These are phyloP conservation scores for Cyclotella baltica DNA, from an alignment of 108 stramenopile species.

Conservation along the genomic window DNA sequence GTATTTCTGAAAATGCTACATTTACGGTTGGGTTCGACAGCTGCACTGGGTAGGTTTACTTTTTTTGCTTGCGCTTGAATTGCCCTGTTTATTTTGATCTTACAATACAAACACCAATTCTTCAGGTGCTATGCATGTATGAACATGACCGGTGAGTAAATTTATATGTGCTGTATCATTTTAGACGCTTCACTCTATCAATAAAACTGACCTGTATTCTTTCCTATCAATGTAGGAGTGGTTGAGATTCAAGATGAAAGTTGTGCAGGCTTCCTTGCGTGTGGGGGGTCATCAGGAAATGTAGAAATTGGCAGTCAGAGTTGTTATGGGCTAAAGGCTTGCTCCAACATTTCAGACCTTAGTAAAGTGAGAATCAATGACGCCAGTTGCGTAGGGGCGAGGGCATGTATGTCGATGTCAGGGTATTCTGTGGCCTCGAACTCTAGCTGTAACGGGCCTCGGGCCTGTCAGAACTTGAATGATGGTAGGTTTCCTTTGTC, in stretches of 20 bases:
- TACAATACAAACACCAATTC: neutral
- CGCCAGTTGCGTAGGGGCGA: neutral
- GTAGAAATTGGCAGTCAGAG: neutral
- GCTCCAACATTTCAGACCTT: neutral
- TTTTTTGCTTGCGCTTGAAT: neutral
- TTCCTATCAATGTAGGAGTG: neutral
- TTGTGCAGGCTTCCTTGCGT: neutral
- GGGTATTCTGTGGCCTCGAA: neutral
- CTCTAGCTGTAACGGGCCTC: neutral
- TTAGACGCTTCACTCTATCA: neutral
- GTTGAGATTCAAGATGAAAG: neutral
- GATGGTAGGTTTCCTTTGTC: neutral
- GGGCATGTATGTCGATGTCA: neutral
- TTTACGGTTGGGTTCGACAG: neutral
- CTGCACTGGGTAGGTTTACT: neutral
- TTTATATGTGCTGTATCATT: neutral
- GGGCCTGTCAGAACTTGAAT: neutral
- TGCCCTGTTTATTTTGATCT: neutral
- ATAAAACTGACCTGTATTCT: neutral
- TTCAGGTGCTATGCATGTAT: neutral
- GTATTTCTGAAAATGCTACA: neutral
- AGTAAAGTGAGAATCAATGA: neutral
- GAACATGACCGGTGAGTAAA: constrained; percentile 2
- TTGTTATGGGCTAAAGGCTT: constrained; percentile 6
- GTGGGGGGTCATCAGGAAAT: neutral